Evolutionary conservation across 2,329 filamentous ascomycete genomes (phyloP).

Genomic region (Neofusicoccum laricinum): DNA sequence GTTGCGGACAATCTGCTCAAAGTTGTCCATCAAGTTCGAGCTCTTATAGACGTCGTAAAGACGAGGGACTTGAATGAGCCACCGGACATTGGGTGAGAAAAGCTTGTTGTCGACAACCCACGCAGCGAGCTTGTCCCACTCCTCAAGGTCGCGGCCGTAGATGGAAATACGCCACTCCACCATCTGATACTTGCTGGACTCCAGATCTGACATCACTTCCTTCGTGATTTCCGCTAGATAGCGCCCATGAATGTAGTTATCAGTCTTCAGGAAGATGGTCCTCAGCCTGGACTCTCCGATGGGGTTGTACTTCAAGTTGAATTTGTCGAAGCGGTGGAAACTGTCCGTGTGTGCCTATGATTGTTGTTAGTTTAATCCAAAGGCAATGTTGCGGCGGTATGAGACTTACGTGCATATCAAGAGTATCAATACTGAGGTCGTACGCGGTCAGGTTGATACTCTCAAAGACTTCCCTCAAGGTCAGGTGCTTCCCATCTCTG

Average conservation of each 20-base stretch:
- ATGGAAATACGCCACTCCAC: slow-evolving; percentile 99
- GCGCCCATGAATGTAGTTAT: slow-evolving; percentile 93
- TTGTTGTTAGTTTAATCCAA: background rate
- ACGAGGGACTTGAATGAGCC: slow-evolving; percentile 93
- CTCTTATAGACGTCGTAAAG: slow-evolving; percentile 96
- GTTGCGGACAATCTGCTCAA: slow-evolving; percentile 86
- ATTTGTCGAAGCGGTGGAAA: slow-evolving; percentile 99
- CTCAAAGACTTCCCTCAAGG: slow-evolving; percentile 88
- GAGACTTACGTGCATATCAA: slow-evolving; percentile 91
- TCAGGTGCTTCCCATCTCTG: slow-evolving; percentile 88
- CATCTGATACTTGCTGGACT: slow-evolving; percentile 99
- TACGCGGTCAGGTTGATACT: slow-evolving; percentile 97
- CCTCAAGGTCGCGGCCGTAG: slow-evolving; percentile 85
- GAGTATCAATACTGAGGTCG: slow-evolving; percentile 94
- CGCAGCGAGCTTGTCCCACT: slow-evolving; percentile 94
- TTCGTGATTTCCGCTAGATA: slow-evolving; percentile 98
- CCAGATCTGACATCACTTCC: slow-evolving; percentile 93
- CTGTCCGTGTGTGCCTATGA: slow-evolving; percentile 86
- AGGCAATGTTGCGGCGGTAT: too few relatives aligned
- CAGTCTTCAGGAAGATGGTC: slow-evolving; percentile 98
- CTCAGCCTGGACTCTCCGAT: slow-evolving; percentile 91
- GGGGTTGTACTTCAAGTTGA: slow-evolving; percentile 98
- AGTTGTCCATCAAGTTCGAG: slow-evolving; percentile 80
- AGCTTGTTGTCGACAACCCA: slow-evolving; percentile 99
- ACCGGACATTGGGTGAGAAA: slow-evolving; percentile 95